Evolutionary conservation across 495 filamentous ascomycete genomes (phyloP).

Genomic region (Talaromyces nanjingensis): DNA sequence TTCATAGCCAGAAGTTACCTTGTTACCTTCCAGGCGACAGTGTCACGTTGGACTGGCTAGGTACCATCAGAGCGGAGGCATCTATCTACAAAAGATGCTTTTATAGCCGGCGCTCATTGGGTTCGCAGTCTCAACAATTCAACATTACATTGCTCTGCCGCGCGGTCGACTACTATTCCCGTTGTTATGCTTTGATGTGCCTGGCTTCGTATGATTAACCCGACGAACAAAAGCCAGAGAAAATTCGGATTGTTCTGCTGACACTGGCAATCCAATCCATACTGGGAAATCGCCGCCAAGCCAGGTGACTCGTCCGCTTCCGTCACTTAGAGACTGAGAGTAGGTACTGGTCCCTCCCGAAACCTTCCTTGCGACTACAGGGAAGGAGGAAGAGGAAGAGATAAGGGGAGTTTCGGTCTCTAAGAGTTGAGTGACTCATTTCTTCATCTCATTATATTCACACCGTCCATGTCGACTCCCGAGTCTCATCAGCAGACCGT

Average conservation of each 20-base stretch:
- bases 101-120: not conserved
- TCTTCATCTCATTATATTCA: not conserved
- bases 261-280: not conserved
- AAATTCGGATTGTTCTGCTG: not conserved
- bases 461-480: slow-evolving; percentile 18
- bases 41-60: slow-evolving; percentile 3
- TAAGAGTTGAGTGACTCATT: not conserved
- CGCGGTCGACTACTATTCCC: not conserved
- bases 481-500: slow-evolving; percentile 21
- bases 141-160: not conserved
- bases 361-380: not conserved
- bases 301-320: slow-evolving; percentile 1
- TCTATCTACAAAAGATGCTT: not conserved
- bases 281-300: not conserved
- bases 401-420: not conserved
- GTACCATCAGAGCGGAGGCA: slow-evolving; percentile 1
- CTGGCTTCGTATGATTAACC: not conserved
- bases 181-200: not conserved
- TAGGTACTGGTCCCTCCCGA: not conserved
- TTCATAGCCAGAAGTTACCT: not conserved
- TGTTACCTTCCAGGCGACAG: not conserved
- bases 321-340: not conserved
- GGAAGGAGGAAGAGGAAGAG: not conserved
- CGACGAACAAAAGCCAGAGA: not conserved
- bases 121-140: not conserved